Conservation (phyloP, 2,329 filamentous ascomycete species). For the Aspergillus sp. region DNA sequence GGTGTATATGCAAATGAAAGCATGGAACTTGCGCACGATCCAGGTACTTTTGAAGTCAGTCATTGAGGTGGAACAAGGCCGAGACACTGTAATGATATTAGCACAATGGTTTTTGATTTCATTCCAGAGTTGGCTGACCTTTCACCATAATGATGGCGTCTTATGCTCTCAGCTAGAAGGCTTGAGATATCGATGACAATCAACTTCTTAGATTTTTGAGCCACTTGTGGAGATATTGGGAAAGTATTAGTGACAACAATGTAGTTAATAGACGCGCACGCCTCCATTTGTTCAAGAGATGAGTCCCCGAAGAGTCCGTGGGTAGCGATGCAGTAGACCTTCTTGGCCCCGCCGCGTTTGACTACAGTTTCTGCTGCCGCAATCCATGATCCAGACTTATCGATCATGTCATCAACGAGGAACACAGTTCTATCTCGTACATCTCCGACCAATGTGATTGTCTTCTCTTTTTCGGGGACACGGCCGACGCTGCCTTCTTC, state of each 20-base stretch:
- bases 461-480: constrained; percentile 80
- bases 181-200: constrained; percentile 86
- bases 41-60: constrained; percentile 26
- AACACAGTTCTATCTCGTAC: constrained; percentile 86
- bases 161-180: constrained; percentile 85
- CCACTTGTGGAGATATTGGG: constrained; percentile 76
- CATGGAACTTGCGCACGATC: background rate
- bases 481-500: constrained; percentile 61
- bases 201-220: constrained; percentile 73
- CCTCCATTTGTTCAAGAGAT: constrained; percentile 83
- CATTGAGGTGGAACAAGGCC: constrained; percentile 64
- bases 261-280: constrained; percentile 87
- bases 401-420: constrained; percentile 98
- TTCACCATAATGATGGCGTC: constrained; percentile 95
- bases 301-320: constrained; percentile 93
- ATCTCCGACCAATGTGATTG: constrained; percentile 95
- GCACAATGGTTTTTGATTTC: constrained; percentile 6
- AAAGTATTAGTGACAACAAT: constrained; percentile 98
- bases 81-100: constrained; percentile 43
- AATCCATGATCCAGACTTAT: constrained; percentile 96
- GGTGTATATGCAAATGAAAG: constrained; percentile 8
- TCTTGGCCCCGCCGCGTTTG: constrained; percentile 86
- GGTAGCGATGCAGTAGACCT: constrained; percentile 96
- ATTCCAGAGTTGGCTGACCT: constrained; percentile 60
- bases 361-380: constrained; percentile 95